These are phyloP conservation scores for Neltuma alba DNA, from an alignment of 306 rosid species.

Conservation along the genomic window DNA sequence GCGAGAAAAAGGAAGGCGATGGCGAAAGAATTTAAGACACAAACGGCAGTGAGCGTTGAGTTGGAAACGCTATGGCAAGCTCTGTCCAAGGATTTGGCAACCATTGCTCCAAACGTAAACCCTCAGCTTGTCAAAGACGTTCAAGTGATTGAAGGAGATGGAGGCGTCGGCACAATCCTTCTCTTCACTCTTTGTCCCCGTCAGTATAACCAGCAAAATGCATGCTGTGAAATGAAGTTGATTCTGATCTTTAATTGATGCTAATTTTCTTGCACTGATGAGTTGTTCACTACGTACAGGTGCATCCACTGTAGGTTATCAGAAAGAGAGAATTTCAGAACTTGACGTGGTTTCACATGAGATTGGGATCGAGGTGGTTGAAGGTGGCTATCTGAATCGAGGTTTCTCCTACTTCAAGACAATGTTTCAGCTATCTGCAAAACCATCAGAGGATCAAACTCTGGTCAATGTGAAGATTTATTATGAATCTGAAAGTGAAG, in stretches of 20 bases:
- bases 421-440: constrained; percentile 45
- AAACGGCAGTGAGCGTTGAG: constrained; percentile 47
- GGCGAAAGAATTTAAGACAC: constrained; percentile 51
- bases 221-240: no score
- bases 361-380: constrained; percentile 58
- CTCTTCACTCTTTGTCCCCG: no score
- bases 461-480: constrained; percentile 52
- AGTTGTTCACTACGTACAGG: background rate
- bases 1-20: background rate
- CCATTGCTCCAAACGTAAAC: constrained; percentile 46
- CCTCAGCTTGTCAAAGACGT: constrained; percentile 52
- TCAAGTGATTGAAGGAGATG: no score
- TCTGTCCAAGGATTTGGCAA: constrained; percentile 45
- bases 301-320: background rate
- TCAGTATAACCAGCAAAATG: no score
- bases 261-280: background rate
- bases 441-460: constrained; percentile 41
- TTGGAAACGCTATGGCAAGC: constrained; percentile 57
- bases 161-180: no score
- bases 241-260: background rate
- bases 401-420: constrained; percentile 62
- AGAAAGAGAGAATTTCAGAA: constrained; percentile 28
- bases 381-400: constrained; percentile 55
- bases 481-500: constrained; percentile 48
- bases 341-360: constrained; percentile 48